A percentile compares a stretch with the other conserved stretches of the same genome.
These are phyloP conservation scores for Scheffersomyces segobiensis DNA, from an alignment of 1,139 yeast species.

Conservation along the genomic window DNA sequence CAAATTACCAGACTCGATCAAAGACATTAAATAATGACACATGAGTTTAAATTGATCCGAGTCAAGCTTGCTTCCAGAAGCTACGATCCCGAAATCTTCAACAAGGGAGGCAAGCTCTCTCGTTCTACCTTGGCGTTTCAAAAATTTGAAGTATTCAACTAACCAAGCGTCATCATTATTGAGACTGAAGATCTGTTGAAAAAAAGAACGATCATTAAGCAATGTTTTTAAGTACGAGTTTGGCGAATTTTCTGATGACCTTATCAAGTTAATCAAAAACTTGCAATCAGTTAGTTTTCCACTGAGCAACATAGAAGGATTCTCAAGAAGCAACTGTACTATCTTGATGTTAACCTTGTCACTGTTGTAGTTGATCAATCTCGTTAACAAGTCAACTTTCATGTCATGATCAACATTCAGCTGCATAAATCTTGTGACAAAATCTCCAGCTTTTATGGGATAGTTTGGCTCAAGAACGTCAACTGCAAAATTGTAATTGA, in stretches of 20 bases:
- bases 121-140: constrained; percentile 12
- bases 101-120: constrained; percentile 10
- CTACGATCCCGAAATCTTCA: constrained; percentile 6
- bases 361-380: constrained; percentile 23
- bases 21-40: constrained; percentile 14
- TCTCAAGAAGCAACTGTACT: constrained; percentile 15
- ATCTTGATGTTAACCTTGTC: constrained; percentile 33
- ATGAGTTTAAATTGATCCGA: constrained; percentile 4
- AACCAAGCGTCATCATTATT: constrained; percentile 20
- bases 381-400: constrained; percentile 16
- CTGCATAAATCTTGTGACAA: constrained; percentile 27
- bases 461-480: constrained; percentile 18
- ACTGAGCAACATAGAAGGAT: constrained; percentile 3
- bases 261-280: constrained; percentile 13
- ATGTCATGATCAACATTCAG: constrained; percentile 18
- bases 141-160: constrained; percentile 17
- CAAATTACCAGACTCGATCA: constrained; percentile 12
- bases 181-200: constrained; percentile 10
- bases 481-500: constrained; percentile 30
- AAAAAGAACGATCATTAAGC: constrained; percentile 10
- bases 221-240: constrained; percentile 23
- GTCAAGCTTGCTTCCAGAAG: background rate
- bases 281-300: constrained; percentile 6
- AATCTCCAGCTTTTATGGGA: constrained; percentile 19
- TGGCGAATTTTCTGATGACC: constrained; percentile 12